These are phyloP conservation scores for Aureobasidium sp. DNA, from an alignment of 2,329 filamentous ascomycete genomes.

Conservation along the genomic window DNA sequence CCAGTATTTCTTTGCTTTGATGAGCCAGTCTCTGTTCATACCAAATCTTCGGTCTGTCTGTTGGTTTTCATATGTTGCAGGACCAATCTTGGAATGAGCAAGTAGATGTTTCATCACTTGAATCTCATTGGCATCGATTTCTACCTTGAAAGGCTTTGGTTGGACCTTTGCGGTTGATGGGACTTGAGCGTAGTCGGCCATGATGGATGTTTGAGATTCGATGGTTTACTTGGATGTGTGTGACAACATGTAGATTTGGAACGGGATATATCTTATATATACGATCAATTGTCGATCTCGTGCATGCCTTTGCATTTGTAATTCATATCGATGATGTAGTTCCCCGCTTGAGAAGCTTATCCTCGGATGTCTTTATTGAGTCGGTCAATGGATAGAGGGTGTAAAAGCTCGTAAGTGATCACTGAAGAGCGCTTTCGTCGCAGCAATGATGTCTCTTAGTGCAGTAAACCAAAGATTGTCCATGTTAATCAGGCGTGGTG, in stretches of 20 bases:
- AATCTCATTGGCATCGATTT: constrained; percentile 49
- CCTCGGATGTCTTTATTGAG: neutral
- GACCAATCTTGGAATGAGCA: constrained; percentile 53
- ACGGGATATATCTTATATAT: neutral
- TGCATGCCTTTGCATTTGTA: constrained; percentile 7
- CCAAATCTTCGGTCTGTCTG: constrained; percentile 50
- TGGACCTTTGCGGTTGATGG: constrained; percentile 41
- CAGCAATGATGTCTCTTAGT: too few species aligned
- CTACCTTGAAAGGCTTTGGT: constrained; percentile 47
- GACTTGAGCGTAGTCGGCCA: constrained; percentile 33
- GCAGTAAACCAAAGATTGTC: too few species aligned
- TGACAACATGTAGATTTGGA: neutral
- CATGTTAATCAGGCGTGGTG: neutral
- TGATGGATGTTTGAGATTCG: constrained; percentile 10
- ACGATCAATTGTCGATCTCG: neutral
- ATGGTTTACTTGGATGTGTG: neutral
- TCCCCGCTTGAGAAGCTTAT: constrained; percentile 15
- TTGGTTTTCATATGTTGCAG: constrained; percentile 55
- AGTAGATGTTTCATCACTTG: constrained; percentile 53
- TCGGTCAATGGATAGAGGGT: too few species aligned
- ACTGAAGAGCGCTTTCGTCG: too few species aligned
- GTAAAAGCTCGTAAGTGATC: too few species aligned
- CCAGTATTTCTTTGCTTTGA: constrained; percentile 40
- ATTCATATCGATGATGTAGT: constrained; percentile 17
- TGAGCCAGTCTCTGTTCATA: constrained; percentile 53